phyloP scores from a whole-genome alignment of 2,329 filamentous ascomycete genomes.

The Pestalotiopsis sp. region DNA sequence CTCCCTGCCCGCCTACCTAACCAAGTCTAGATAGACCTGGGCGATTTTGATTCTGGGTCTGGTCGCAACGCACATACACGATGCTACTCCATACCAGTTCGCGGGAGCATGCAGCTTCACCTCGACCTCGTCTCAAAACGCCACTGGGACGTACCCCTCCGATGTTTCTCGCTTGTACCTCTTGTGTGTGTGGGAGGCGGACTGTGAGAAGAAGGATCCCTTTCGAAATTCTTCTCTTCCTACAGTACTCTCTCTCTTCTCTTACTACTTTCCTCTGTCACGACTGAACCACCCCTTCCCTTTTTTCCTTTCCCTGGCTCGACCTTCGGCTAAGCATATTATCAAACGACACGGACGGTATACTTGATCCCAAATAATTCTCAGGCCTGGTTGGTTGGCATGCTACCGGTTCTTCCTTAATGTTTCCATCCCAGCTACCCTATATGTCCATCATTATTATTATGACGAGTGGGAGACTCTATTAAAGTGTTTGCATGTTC shows the following conservation, averaged over 20 bases:
- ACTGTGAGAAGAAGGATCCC: neutral
- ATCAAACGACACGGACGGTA: slow-evolving; percentile 15
- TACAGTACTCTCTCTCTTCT: neutral
- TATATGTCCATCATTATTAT: slow-evolving; percentile 21
- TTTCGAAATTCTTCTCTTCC: neutral
- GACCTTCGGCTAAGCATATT: slow-evolving; percentile 15
- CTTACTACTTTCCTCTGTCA: neutral
- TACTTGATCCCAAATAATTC: slow-evolving; percentile 17
- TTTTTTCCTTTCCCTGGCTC: slow-evolving; percentile 12
- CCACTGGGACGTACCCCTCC: neutral
- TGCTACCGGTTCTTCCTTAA: slow-evolving; percentile 9
- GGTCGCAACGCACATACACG: neutral
- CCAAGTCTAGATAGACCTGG: neutral
- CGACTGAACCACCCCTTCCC: neutral
- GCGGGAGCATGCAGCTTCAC: slow-evolving; percentile 11
- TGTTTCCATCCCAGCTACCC: slow-evolving; percentile 9
- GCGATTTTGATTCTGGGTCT: neutral
- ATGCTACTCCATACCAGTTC: neutral
- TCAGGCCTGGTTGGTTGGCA: neutral
- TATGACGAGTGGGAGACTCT: slow-evolving; percentile 17
- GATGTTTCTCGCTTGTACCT: slow-evolving; percentile 6
- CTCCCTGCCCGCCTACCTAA: neutral
- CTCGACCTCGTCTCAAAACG: slow-evolving; percentile 6
- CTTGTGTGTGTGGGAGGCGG: too few species aligned
- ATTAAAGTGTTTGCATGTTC: slow-evolving; percentile 26